Evolutionary conservation across 331 rosid species (phyloP).

Genomic region (Erythrophleum ivorense): DNA sequence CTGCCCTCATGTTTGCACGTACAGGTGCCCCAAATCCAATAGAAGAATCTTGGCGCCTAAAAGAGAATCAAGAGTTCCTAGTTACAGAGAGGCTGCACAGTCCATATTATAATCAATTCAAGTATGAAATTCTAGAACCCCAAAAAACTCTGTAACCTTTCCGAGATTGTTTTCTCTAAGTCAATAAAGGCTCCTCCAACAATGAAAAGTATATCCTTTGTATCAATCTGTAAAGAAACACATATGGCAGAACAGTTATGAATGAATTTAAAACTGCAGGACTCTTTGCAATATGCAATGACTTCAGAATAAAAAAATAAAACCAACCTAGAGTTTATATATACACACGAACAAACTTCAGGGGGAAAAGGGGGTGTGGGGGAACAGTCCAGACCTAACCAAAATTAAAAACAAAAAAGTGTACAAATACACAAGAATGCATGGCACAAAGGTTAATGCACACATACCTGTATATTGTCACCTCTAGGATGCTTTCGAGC

Average conservation of each 20-base stretch:
- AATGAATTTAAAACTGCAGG: conserved; percentile 21
- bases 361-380: no score
- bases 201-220: conserved; percentile 96
- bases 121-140: neutral
- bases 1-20: conserved; percentile 90
- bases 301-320: conserved; percentile 28
- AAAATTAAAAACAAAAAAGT: conserved; percentile 17
- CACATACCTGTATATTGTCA: conserved; percentile 86
- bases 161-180: conserved; percentile 97
- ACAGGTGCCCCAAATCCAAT: conserved; percentile 97
- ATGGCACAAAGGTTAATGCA: conserved; percentile 7
- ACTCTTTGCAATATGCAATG: conserved; percentile 15
- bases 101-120: conserved; percentile 7
- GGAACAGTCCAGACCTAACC: neutral
- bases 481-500: conserved; percentile 99
- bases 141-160: conserved; percentile 65
- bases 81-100: conserved; percentile 34
- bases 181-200: conserved; percentile 98
- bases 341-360: neutral
- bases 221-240: conserved; percentile 77
- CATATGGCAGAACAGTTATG: conserved; percentile 32
- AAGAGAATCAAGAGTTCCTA: conserved; percentile 38
- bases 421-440: conserved; percentile 9
- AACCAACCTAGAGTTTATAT: conserved; percentile 20
- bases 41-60: conserved; percentile 93